These are phyloP conservation scores for Malania oleifera DNA, from an alignment of 164 flowering plant genomes.

Conservation along the genomic window DNA sequence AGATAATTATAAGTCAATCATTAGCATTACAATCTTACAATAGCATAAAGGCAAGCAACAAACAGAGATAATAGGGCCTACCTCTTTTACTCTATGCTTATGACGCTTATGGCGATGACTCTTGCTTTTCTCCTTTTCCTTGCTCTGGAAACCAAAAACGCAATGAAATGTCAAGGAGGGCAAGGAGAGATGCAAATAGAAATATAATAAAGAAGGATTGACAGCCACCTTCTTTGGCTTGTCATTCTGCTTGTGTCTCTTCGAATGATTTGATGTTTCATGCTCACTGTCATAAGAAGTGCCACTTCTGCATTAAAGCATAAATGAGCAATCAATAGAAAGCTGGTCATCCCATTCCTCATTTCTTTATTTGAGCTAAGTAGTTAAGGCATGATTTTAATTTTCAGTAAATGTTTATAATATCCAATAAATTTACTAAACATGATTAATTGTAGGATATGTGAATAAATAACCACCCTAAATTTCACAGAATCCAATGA, in stretches of 20 bases:
- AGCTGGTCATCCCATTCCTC: neutral
- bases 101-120: slow-evolving; percentile 56
- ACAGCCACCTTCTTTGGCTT: slow-evolving; percentile 55
- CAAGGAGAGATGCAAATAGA: neutral
- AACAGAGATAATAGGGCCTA: slow-evolving; percentile 31
- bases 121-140: slow-evolving; percentile 66
- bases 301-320: slow-evolving; percentile 22
- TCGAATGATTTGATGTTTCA: slow-evolving; percentile 44
- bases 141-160: slow-evolving; percentile 31
- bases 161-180: slow-evolving; percentile 2
- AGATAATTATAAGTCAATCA: neutral
- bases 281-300: slow-evolving; percentile 64
- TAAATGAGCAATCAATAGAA: neutral
- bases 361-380: too few species aligned
- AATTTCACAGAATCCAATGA: too few species aligned
- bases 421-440: too few species aligned
- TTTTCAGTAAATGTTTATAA: too few species aligned
- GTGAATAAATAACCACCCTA: too few species aligned
- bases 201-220: neutral
- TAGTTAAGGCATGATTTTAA: too few species aligned
- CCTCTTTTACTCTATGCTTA: slow-evolving; percentile 75
- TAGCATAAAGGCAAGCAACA: neutral
- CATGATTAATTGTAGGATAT: too few species aligned
- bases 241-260: slow-evolving; percentile 43
- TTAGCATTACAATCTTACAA: neutral